A percentile compares a stretch with the other conserved stretches of the same genome.
Evolutionary conservation across 2,329 filamentous ascomycete species (phyloP).

Genomic region (Aspergillaceae sp.): DNA sequence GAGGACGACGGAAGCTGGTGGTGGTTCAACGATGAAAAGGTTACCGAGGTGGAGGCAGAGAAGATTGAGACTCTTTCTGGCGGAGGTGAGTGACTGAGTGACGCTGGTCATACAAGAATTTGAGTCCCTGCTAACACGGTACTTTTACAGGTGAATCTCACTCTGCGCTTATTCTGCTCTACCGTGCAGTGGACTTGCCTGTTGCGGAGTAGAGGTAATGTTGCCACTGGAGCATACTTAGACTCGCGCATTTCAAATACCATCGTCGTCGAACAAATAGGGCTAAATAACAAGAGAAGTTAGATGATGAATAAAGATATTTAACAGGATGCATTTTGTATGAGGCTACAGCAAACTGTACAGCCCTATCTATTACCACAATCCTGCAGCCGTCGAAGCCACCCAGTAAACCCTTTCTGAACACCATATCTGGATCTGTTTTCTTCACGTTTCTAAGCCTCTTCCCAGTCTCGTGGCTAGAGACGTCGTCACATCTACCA

Average conservation of each 20-base stretch:
- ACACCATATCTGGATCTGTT: too few relatives aligned
- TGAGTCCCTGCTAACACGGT: slow-evolving; percentile 10
- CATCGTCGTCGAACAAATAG: neutral
- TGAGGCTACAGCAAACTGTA: too few relatives aligned
- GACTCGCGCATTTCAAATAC: neutral
- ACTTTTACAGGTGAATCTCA: slow-evolving; percentile 38
- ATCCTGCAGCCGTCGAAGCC: too few relatives aligned
- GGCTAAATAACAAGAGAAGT: neutral
- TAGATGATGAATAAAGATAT: neutral
- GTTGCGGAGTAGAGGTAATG: slow-evolving; percentile 24
- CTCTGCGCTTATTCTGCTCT: slow-evolving; percentile 44
- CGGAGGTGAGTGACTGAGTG: slow-evolving; percentile 53
- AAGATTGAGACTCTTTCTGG: slow-evolving; percentile 86
- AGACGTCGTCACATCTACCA: neutral
- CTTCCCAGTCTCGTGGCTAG: too few relatives aligned
- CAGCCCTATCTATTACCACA: neutral
- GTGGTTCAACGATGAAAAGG: slow-evolving; percentile 99
- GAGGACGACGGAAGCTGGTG: slow-evolving; percentile 95
- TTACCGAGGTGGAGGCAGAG: slow-evolving; percentile 80
- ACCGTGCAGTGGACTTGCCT: slow-evolving; percentile 43
- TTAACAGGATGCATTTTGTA: neutral
- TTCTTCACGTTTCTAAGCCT: too few relatives aligned
- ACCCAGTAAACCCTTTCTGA: too few relatives aligned
- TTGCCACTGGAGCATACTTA: too few relatives aligned
- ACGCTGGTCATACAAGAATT: too few relatives aligned